These are phyloP conservation scores for Talaromyces sp. DNA, from an alignment of 2,329 filamentous ascomycete species.

Conservation along the genomic window DNA sequence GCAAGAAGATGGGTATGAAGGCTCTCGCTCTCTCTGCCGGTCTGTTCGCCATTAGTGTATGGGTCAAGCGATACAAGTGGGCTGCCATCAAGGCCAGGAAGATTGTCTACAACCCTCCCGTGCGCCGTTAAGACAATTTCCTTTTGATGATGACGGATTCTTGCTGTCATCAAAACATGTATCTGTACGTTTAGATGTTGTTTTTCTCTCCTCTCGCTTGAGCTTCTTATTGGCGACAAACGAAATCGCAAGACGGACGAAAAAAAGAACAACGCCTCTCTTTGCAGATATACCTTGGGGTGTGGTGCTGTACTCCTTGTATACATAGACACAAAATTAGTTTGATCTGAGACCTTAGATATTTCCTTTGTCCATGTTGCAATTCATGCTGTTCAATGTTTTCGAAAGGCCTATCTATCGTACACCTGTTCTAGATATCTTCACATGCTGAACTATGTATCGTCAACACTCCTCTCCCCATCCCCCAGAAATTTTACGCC, in stretches of 20 bases:
- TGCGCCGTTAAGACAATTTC: conserved; percentile 28
- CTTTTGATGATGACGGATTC: background rate
- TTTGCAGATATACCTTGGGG: conserved; percentile 25
- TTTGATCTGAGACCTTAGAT: conserved; percentile 20
- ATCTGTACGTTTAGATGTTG: conserved; percentile 43
- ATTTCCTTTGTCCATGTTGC: conserved; percentile 18
- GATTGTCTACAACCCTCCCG: conserved; percentile 78
- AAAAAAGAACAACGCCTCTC: conserved; percentile 29
- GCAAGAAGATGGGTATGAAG: conserved; percentile 99
- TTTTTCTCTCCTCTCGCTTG: conserved; percentile 24
- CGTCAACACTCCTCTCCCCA: conserved; percentile 61
- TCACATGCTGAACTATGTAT: background rate
- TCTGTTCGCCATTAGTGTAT: conserved; percentile 83
- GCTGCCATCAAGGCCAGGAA: conserved; percentile 92
- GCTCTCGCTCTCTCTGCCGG: conserved; percentile 74
- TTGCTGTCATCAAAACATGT: conserved; percentile 24
- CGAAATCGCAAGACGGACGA: conserved; percentile 9
- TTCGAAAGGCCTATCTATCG: background rate
- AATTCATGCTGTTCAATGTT: background rate
- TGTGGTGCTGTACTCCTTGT: conserved; percentile 30
- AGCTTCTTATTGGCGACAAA: conserved; percentile 30
- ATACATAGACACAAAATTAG: conserved; percentile 20
- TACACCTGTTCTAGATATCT: no score
- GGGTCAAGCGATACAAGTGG: conserved; percentile 99
- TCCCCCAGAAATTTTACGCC: conserved; percentile 74